Percentiles rank a stretch among this genome's conserved stretches.
Conservation (phyloP, 345 rosid species). For the Mercurialis annua region DNA sequence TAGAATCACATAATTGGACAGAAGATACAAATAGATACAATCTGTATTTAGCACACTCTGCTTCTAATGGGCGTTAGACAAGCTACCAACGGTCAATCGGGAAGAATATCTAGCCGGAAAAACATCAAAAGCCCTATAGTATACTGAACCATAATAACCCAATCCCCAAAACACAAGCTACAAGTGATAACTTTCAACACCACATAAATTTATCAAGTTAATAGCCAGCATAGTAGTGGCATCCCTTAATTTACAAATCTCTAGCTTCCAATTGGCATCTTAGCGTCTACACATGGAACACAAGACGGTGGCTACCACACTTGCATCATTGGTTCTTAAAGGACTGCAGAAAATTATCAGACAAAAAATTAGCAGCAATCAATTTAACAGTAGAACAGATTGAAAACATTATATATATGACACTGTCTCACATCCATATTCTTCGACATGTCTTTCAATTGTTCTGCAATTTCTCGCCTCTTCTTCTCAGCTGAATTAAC, state of each 20-base stretch:
- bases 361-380: conserved; percentile 1
- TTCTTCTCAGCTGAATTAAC: conserved; percentile 47
- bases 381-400: neutral
- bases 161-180: neutral
- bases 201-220: neutral
- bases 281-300: neutral
- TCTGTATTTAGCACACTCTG: too few relatives aligned
- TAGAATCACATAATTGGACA: too few relatives aligned
- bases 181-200: too few relatives aligned
- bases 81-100: too few relatives aligned
- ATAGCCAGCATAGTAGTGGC: neutral
- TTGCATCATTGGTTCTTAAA: conserved; percentile 22
- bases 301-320: neutral
- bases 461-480: conserved; percentile 54
- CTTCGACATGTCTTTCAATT: conserved; percentile 49
- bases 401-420: too few relatives aligned
- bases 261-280: neutral
- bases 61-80: too few relatives aligned
- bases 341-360: conserved; percentile 27
- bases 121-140: too few relatives aligned
- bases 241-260: neutral
- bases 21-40: too few relatives aligned
- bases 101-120: too few relatives aligned
- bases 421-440: conserved; percentile 35
- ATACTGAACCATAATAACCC: neutral